Base-by-base conservation (phyloP, 495 filamentous ascomycete genomes). In the Penicillium cinerascens region DNA sequence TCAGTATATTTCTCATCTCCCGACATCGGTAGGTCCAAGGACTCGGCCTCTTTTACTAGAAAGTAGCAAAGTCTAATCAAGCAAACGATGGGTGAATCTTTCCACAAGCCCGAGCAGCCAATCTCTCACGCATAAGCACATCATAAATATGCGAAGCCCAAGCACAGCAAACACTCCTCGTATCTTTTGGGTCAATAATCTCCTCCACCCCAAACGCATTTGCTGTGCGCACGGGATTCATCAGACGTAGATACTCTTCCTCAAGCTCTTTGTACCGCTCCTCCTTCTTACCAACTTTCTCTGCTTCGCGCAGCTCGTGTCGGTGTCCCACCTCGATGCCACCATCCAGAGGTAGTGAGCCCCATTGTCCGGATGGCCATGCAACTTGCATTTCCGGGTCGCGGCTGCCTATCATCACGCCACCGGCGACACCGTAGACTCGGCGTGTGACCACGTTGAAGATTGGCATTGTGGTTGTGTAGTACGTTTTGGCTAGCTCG, bases 121-220 rank as follows among this genome's bases (percentile, higher is more conserved):
- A 46, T 42, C 81, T 62, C 47, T 72, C 67, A 40, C 65, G 69
- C 58, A 84, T 63, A 46, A 79, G 54, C 7, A 59, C 63, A 44
- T 76, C 68, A 61, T 84, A 86, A 5, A 82, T 68, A 71, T 83
- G 78, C 18, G 51, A 55, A 8, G 74, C 68, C 82, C 82, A 84
- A 25, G 73, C 68, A 44, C 69, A 74, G 37, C 79, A 78, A 20
- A 84, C 61, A 46, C 61, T 44, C n/a, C 82, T 64, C 15, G 81
- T 86, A 46, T 75, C 66, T 38, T 75, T 78, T 13, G 82, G 82
- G 60, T 85, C 82, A 50, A 84, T 80, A 20, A 85, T 82, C 60
- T 86, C 81, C 63, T 86, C 82, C 1, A 83, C 70, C 0, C 82
- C 81, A 60, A 86, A 86, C 6, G 80, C 75, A 68, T 84, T 84